Evolutionary conservation across 768 basidiomycete species (phyloP), one percentile per base, ranked within the genome.

Genomic region (Trametes coccinea): DNA sequence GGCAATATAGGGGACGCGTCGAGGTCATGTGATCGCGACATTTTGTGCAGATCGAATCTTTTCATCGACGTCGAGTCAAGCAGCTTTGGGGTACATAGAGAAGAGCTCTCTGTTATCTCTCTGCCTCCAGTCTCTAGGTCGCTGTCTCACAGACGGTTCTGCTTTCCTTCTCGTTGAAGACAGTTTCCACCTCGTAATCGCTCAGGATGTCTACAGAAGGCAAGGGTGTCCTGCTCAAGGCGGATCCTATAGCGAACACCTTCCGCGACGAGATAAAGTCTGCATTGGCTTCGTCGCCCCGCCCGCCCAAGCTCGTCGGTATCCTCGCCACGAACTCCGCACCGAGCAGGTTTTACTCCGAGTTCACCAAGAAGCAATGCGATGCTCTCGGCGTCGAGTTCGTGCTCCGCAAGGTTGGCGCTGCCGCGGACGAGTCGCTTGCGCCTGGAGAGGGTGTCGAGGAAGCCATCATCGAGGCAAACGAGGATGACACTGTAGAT

Each of bases 401-500:
- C 72, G 86, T 92, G 53, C 79, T 99, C 60, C 86, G 85, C 68
- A 78, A 77, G 61, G 87, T 86, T 6, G 93, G 90, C 0, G 82
- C 84, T 4, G 87, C 87, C 4, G 74, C 80, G 27, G 79, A 80
- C 27, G 78, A 77, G 3, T 80, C 82, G 27, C 76, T 84, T 5
- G 84, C 79, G 0, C 90, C 92, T 47, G 92, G 92, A 0, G 93
- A 95, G 33, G 95, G 92, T 10, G 94, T 95, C 7, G 97, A 99
- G 73, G 92, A 96, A 73, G 95, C 92, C 7, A 96, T 98, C 66
- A 88, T 98, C 34, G 92, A 94, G 69, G 94, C 95, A 7, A 99
- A 99, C 70, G 90, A 90, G 63, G 95, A 98, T 70, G 77, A 79
- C 13, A 80, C 78, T 57, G 85, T 96, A 9, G 86, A 96, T 75